Base-by-base conservation (phyloP, 441 rosid species). In the Dalechampia spathulata region DNA sequence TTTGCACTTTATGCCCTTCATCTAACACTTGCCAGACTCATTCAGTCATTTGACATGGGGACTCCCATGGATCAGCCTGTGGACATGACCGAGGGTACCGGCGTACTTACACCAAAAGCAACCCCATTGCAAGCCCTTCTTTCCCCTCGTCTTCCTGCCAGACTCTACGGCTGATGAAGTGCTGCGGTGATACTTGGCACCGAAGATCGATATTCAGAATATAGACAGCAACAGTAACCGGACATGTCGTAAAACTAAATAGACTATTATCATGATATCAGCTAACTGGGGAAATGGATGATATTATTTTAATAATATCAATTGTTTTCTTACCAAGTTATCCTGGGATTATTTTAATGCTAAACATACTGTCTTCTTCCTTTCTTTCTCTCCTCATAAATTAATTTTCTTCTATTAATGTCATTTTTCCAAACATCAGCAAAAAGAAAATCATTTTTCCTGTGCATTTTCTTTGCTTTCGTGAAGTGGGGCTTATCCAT, bases 41-140 rank as follows among this genome's bases (percentile, higher is more conserved):
- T 75, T 32, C 82, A 72, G 1, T 74, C 64, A 6, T 73, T 80
- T 41, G 72, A 77, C 1, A 12, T 75, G 49, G 47, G 52, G 6
- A 67, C 64, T 22, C 60, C 64, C 2, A 27, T 7, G 54, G 55
- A 70, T 23, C 40, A 49, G 22, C 61, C 64, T 19, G 65, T 73
- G 42, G 81, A 81, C 50, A 70, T 78, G 87, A 62, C 67, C 1
- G 78, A 64, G 51, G 59, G 57, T 12, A 49, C 73, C 0, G 78
- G 86, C 13, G 28, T 72, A n/a, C 69, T 65, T 42, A 58, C 55
- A 1, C 65, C 70, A 2, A 72, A 63, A 56, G 74, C 79, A 61
- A 66, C 72, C 1, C 76, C 81, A 12, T 60, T 75, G 30, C 73
- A 81, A 37, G 72, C 69, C 58, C 52, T 67, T 25, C 60, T 81